Percentiles rank a stretch among this genome's conserved stretches.
phyloP scores from a whole-genome alignment of 352 stramenopile genomes.

The Phytopythium litorale region DNA sequence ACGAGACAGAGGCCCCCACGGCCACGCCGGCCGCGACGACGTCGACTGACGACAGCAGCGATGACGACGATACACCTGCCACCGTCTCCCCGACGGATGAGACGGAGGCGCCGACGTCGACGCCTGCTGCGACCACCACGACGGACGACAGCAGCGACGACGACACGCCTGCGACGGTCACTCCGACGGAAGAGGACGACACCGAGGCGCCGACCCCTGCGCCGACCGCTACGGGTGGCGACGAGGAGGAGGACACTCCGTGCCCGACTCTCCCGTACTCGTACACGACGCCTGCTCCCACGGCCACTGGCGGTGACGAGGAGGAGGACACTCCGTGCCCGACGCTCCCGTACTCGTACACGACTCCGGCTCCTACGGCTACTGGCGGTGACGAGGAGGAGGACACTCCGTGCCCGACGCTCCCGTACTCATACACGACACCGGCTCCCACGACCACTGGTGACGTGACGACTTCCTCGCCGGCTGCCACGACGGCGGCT shows the following conservation, averaged over 20 bases:
- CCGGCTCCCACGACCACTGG: constrained; percentile 2
- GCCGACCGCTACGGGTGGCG: constrained; percentile 2
- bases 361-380: constrained; percentile 8
- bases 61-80: background rate
- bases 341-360: constrained; percentile 17
- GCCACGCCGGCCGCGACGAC: constrained; percentile 11
- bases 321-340: constrained; percentile 18
- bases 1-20: constrained; percentile 7
- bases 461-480: background rate
- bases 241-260: constrained; percentile 14
- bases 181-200: background rate
- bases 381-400: constrained; percentile 7
- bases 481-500: constrained; percentile 6
- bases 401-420: constrained; percentile 18
- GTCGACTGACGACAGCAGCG: background rate
- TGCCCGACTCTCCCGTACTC: constrained; percentile 19
- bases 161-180: constrained; percentile 1
- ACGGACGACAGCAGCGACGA: constrained; percentile 4
- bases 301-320: background rate
- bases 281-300: constrained; percentile 11
- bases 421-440: constrained; percentile 17
- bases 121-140: constrained; percentile 4
- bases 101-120: constrained; percentile 8
- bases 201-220: constrained; percentile 6
- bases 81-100: background rate